Evolutionary conservation across 495 filamentous ascomycete species (phyloP), one percentile per base, ranked within the genome.

Genomic region (Eremomyces bilateralis): DNA sequence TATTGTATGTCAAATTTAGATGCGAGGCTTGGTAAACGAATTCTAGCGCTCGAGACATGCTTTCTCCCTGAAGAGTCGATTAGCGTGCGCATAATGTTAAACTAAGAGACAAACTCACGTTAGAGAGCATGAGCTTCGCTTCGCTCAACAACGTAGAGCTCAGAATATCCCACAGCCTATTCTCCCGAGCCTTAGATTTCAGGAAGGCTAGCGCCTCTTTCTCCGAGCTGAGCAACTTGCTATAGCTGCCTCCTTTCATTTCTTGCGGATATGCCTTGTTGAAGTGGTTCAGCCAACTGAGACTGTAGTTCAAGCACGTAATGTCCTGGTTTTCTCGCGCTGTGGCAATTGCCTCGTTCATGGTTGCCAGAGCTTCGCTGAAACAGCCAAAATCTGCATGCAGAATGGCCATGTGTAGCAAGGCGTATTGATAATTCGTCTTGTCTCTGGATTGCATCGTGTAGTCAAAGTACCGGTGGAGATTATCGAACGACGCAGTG

Each of bases 241-340:
- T 70, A 27, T 75, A 71, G 25, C 75, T 70, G 1, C 77, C 60
- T 29, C 73, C 67, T 20, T 64, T 65, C 44, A 85, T 71, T 29
- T 84, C 64, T 31, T 69, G 63, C 0, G 84, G 82, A 49, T 90
- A 82, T 0, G 78, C 69, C 46, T 81, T 76, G 20, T 75, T 73
- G 44, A 97, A 85, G 50, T 94, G 84, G 51, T 90, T 88, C n/a
- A 95, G 62, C 90, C 88, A 97, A 50, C 80, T 91, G 42, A 95
- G 67, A 29, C 80, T 80, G 55, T 92, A 94, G 53, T 93, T 95
- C 24, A 97, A 60, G 49, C 90, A 95, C 4, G 66, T 71, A 64
- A 78, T 79, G 44, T 97, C 88, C 38, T 81, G 72, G 43, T 88
- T 88, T 53, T 95, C 88, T 36, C 85, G 63, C 0, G 88, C 88